Evolutionary conservation across 2,329 filamentous ascomycete genomes (phyloP).

Genomic region (Fusarium transvaalense): DNA sequence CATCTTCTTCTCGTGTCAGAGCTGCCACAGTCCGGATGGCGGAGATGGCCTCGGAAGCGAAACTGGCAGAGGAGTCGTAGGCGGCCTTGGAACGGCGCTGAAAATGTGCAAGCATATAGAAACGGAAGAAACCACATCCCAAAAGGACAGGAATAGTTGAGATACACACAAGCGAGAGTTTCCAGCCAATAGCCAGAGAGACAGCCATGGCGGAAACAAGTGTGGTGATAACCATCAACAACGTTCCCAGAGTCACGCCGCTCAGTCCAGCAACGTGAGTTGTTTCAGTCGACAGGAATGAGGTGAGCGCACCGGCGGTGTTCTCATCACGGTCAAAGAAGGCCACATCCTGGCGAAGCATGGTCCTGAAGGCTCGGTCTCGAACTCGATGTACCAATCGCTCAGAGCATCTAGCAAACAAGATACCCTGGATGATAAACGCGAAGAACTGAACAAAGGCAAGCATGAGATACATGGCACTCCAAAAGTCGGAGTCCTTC

Average conservation of each 20-base stretch:
- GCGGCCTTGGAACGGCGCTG: conserved; percentile 82
- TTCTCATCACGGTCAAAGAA: conserved; percentile 95
- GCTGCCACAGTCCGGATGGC: conserved; percentile 94
- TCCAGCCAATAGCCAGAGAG: conserved; percentile 84
- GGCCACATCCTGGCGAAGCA: conserved; percentile 91
- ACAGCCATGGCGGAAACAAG: conserved; percentile 79
- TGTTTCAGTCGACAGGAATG: conserved; percentile 89
- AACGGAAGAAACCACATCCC: conserved; percentile 86
- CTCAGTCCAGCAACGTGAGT: conserved; percentile 90
- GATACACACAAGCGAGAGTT: conserved; percentile 85
- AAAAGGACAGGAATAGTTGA: conserved; percentile 82
- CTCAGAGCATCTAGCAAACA: conserved; percentile 90
- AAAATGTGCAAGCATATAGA: conserved; percentile 85
- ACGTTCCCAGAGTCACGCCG: conserved; percentile 87
- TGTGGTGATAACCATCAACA: conserved; percentile 84
- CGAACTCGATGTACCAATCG: conserved; percentile 85
- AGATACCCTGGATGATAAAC: conserved; percentile 75
- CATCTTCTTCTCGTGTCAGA: conserved; percentile 86
- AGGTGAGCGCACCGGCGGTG: conserved; percentile 87
- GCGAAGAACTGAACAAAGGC: conserved; percentile 79
- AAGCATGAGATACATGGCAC: conserved; percentile 88
- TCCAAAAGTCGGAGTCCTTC: conserved; percentile 85
- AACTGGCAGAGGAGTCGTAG: conserved; percentile 84
- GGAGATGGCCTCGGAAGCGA: conserved; percentile 92
- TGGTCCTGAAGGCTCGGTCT: conserved; percentile 83